Base-by-base conservation (phyloP, 1,139 yeast genomes). In the Candida sp. region DNA sequence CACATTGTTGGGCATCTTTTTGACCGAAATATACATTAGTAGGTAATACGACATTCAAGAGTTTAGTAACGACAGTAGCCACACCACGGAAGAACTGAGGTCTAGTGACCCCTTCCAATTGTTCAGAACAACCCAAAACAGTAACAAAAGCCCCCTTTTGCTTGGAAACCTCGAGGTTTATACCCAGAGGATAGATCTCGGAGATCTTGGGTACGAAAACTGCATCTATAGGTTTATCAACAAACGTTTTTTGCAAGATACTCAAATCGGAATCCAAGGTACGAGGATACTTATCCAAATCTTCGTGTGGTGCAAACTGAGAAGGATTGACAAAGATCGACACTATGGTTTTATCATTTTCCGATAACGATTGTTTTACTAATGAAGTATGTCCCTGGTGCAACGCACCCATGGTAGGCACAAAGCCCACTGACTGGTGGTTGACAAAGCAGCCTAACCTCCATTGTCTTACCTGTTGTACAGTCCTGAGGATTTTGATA, bases 81-180 rank as follows among this genome's bases (percentile, higher is more conserved):
- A 93, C 99, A 7, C 99, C 99, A 45, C 97, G 75, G 73, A 93
- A 93, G 61, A 93, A 93, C 44, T 85, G 89, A 3, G 99, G 99
- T 49, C 99, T 73, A 6, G 87, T 75, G 15, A 75, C 72, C 4
- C 99, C 99, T 63, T 93, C 99, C 29, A 93, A 70, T 61, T 85
- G 91, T 53, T 88, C 95, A 37, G 95, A 84, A 34, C 86, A 72
- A 1, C 98, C 98, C 32, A 76, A 68, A 1, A 93, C 97, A 38
- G 79, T 74, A 2, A 90, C 96, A 72, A 89, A 93, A 0, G 95
- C 88, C 4, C 97, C 99, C 35, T 63, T 63, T 60, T 91, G 97
- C 41, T 77, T 54, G 1, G 58, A 49, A 0, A 79, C 75, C 4
- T 87, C 82, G 38, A 87, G 64, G 5, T 85, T 73, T 45, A 91